A percentile compares a stretch with the other conserved stretches of the same genome.
Conservation (phyloP, 495 filamentous ascomycete genomes). For the Penicillium soppii region DNA sequence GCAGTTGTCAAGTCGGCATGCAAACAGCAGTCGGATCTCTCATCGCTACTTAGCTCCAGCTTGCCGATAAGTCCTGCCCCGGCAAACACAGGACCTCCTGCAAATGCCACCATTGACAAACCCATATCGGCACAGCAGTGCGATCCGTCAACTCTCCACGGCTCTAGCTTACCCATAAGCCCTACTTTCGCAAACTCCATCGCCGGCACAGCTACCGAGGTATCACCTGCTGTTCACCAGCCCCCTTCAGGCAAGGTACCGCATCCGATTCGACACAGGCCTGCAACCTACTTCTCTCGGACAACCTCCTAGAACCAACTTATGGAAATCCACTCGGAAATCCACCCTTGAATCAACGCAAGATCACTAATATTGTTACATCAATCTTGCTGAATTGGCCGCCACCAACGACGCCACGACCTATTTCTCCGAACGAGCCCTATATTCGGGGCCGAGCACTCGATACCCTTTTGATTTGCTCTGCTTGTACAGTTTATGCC, state of each 20-base stretch:
- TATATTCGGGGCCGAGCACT: conserved; percentile 21
- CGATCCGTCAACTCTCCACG: background rate
- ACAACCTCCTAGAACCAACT: background rate
- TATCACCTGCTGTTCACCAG: background rate
- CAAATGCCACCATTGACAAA: background rate
- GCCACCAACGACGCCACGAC: conserved; percentile 14
- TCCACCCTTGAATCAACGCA: background rate
- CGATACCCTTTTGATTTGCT: conserved; percentile 34
- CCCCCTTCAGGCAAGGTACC: background rate
- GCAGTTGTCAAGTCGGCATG: too few relatives aligned
- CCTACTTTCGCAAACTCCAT: background rate
- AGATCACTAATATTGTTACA: conserved; percentile 7
- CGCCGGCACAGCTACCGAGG: background rate
- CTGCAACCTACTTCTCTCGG: background rate
- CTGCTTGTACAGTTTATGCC: conserved; percentile 28
- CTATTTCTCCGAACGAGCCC: conserved; percentile 16
- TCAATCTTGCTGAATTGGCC: conserved; percentile 7
- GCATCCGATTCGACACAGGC: background rate
- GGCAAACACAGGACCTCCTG: background rate
- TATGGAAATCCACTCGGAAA: background rate
- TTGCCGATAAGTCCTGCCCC: background rate
- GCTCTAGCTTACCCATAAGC: conserved; percentile 3
- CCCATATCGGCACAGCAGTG: background rate
- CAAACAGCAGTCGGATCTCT: background rate
- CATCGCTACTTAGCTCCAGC: background rate